Evolutionary conservation across 352 stramenopile genomes (phyloP), one percentile per base, ranked within the genome.

Genomic region (Globisporangium alternatum): DNA sequence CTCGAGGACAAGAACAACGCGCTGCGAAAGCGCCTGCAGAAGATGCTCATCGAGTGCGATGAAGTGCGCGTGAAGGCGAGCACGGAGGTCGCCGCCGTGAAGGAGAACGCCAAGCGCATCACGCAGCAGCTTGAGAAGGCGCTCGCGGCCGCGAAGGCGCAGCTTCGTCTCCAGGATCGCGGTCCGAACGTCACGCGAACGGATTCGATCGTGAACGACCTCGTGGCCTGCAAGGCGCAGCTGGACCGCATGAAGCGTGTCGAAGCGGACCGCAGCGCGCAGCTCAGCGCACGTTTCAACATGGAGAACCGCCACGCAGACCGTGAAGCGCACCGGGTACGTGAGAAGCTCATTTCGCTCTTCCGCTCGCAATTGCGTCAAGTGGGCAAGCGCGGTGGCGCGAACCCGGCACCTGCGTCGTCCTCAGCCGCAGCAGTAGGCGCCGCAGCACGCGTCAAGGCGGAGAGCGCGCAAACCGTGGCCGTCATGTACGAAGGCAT

Each of bases 11-110:
- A 90, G 65, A 94, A 91, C 59, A 65, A 73, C 10, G 68, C 62
- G 17, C 59, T 94, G 33, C 77, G 86, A 15, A 94, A 91, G 62
- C 67, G 74, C 6, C 62, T 93, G 47, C 86, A 94, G 66, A 72
- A 83, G 9, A 91, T 92, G 81, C 65, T 94, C 6, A 94, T 93
- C 61, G 74, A 92, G 64, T 86, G 77, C 35, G 83, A 90, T 37
- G 75, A 91, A 70, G 77, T 87, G 43, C 76, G 79, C n/a, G 77
- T 90, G 8, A 74, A 77, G 5, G 75, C 85, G 1, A 76, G 64
- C 15, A 75, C 71, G 6, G 71, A 88, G n/a, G 69, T 89, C 19
- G 52, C 67, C 12, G 64, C 70, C 3, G 80, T 76, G 30, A 78
- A 90, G 61, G 80, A 89, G 3, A 83, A 83, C 30, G 65, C 77